Percentiles rank a stretch among this genome's conserved stretches.
phyloP scores from a whole-genome alignment of 306 rosid species.

The Alnus rubra region DNA sequence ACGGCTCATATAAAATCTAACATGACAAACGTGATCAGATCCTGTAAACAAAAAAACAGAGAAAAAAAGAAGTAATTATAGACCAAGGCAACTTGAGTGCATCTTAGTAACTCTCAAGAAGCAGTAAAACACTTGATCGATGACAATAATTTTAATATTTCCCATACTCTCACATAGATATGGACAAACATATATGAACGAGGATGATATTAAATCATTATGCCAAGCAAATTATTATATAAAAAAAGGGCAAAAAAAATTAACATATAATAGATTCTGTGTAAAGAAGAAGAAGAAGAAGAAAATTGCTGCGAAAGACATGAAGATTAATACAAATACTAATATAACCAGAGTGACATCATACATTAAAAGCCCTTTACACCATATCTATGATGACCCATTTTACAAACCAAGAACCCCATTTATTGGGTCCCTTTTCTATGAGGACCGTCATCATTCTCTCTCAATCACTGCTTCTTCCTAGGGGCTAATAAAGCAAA shows the following conservation, averaged over 20 bases:
- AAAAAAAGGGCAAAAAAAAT: too few species aligned
- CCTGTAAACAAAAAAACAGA: too few species aligned
- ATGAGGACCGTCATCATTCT: not conserved
- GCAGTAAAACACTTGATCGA: too few species aligned
- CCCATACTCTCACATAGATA: too few species aligned
- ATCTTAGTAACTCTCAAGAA: too few species aligned
- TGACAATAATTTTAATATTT: too few species aligned
- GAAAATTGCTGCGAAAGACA: not conserved
- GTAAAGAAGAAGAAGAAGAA: not conserved
- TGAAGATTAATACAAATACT: not conserved
- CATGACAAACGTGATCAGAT: too few species aligned
- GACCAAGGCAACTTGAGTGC: too few species aligned
- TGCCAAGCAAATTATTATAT: not conserved
- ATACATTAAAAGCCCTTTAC: not conserved
- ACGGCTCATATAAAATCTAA: too few species aligned
- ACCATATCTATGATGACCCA: not conserved
- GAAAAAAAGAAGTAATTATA: too few species aligned
- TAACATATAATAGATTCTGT: too few species aligned
- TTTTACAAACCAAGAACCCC: not conserved
- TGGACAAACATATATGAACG: not conserved
- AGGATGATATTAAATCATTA: not conserved
- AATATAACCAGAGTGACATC: not conserved
- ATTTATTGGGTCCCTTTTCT: not conserved
- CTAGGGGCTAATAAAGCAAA: constrained; percentile 8
- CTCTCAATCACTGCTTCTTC: not conserved